Percentiles rank a stretch among this genome's conserved stretches.
Evolutionary conservation across 768 basidiomycete species (phyloP).

Genomic region (Tephrocybe sp.): DNA sequence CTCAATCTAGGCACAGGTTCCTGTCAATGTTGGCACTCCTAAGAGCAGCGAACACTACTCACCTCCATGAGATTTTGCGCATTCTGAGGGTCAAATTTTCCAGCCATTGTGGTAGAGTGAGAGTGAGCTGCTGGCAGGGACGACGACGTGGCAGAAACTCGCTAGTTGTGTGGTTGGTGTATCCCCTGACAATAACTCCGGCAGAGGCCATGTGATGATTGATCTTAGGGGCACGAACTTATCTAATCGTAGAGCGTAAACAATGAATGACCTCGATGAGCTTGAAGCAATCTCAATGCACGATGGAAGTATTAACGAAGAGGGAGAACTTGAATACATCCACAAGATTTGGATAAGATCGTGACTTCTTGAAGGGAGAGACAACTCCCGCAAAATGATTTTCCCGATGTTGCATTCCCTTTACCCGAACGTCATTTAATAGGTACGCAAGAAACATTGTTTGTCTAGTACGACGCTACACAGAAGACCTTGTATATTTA

Average conservation of each 20-base stretch:
- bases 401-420: no score
- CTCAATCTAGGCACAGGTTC: conserved; percentile 66
- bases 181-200: neutral
- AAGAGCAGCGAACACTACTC: conserved; percentile 22
- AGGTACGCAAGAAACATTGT: no score
- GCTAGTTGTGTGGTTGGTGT: neutral
- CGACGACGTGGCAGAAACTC: conserved; percentile 19
- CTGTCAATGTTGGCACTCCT: conserved; percentile 2
- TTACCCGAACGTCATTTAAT: no score
- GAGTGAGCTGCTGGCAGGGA: conserved; percentile 1
- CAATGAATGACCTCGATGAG: no score
- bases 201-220: conserved; percentile 8
- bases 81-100: conserved; percentile 80
- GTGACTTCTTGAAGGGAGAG: no score
- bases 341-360: no score
- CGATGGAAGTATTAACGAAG: neutral
- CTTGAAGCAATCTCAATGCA: neutral
- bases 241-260: neutral
- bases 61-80: conserved; percentile 94
- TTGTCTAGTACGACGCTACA: no score
- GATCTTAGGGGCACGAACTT: neutral
- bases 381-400: no score
- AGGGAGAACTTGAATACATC: no score
- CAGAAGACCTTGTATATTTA: no score
- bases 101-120: conserved; percentile 16